Evolutionary conservation across 768 basidiomycete genomes (phyloP).

Genomic region (Tricholoma hemisulphureum): DNA sequence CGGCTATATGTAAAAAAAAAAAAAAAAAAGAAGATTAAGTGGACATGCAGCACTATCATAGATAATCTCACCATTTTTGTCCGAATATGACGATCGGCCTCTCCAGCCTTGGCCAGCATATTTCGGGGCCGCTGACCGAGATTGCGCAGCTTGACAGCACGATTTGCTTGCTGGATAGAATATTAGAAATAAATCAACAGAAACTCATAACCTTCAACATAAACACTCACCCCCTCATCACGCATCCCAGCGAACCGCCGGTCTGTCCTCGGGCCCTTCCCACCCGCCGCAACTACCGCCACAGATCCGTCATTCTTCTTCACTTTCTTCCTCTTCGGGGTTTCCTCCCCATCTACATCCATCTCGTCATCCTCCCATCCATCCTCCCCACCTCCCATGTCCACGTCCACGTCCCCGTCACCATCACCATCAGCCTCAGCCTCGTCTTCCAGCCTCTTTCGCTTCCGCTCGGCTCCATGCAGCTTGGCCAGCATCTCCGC

Average conservation of each 20-base stretch:
- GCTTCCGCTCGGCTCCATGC: slow-evolving; percentile 68
- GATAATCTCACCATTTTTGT: slow-evolving; percentile 68
- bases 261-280: slow-evolving; percentile 65
- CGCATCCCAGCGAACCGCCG: slow-evolving; percentile 78
- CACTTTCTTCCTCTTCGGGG: slow-evolving; percentile 52
- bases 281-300: slow-evolving; percentile 45
- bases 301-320: slow-evolving; percentile 64
- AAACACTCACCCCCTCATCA: slow-evolving; percentile 58
- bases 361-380: slow-evolving; percentile 45
- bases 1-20: slow-evolving; percentile 56
- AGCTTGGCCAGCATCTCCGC: slow-evolving; percentile 79
- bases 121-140: slow-evolving; percentile 86
- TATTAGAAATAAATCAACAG: slow-evolving; percentile 9
- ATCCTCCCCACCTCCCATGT: slow-evolving; percentile 36
- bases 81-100: slow-evolving; percentile 80
- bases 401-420: slow-evolving; percentile 53
- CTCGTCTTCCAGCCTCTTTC: slow-evolving; percentile 53
- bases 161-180: slow-evolving; percentile 72
- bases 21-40: slow-evolving; percentile 8
- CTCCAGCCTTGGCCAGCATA: slow-evolving; percentile 85
- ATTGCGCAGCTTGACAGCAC: slow-evolving; percentile 80
- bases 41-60: slow-evolving; percentile 4
- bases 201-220: background rate
- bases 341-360: slow-evolving; percentile 50
- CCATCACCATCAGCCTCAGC: slow-evolving; percentile 28